Evolutionary conservation across 1,284 basidiomycete species (phyloP), one percentile per base, ranked within the genome.

Genomic region (Ceratobasidium sp.): DNA sequence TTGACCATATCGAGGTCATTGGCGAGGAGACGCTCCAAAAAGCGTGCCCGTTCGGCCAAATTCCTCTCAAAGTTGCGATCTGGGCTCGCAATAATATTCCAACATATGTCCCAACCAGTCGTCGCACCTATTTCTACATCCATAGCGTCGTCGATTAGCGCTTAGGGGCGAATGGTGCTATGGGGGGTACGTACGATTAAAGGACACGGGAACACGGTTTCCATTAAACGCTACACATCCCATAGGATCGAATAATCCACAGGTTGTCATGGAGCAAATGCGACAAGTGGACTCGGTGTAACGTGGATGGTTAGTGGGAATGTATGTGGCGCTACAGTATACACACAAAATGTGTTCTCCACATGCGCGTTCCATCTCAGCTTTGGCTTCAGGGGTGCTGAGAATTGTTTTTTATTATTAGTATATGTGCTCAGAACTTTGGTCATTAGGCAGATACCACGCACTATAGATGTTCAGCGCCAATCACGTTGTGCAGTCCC

Each of bases 311-410:
- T 65, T 53, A 15, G 34, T 31, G 42, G 60, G 60, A 8, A 65
- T 34, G n/a, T 65, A 65, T 7, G 10, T 47, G 12, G 35, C 22
- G 22, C 22, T 42, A n/a, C 60, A 65, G 7, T 31, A 32, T 8
- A 25, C 20, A 38, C 60, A 65, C 31, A 29, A 15, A n/a, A 65
- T 34, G 27, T 65, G 60, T 8, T 53, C 34, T 31, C 27, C 47
- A 47, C 60, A 65, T 17, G 60, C 60, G 25, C 49, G 60, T 13
- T 31, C 53, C 29, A 65, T 38, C 2, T 65, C 60, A 25, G 31
- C 60, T 25, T 50, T 65, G 20, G 35, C 22, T 34, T 65, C 20
- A 40, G 35, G 34, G 15, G 47, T 47, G 25, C 60, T 62, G 20
- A 10, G 22, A 27, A 32, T 7, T 53, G 10, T 13, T 29, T 10